A percentile compares a stretch with the other conserved stretches of the same genome.
These are phyloP conservation scores for Heritiera fomes DNA, from an alignment of 345 rosid genomes.

Conservation along the genomic window DNA sequence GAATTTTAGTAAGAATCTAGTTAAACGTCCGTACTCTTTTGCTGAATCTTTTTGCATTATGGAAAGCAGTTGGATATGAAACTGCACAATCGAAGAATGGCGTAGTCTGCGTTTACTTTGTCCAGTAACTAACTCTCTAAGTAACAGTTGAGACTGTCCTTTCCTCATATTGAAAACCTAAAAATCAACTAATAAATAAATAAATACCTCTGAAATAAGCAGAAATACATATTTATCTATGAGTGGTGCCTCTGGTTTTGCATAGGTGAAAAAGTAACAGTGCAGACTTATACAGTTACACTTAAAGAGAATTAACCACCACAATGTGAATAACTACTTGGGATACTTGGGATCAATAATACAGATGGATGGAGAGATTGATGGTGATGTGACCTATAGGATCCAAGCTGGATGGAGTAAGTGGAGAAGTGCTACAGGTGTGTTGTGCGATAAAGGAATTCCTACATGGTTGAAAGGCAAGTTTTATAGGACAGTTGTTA, in stretches of 20 bases:
- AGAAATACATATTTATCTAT: not conserved
- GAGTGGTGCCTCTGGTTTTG: not conserved
- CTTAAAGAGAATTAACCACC: not conserved
- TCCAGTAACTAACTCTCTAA: slow-evolving; percentile 16
- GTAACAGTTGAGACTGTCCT: slow-evolving; percentile 19
- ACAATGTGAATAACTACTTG: not conserved
- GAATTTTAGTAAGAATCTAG: not conserved
- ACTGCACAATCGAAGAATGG: slow-evolving; percentile 18
- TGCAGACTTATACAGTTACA: not conserved
- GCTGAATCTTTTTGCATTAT: slow-evolving; percentile 13
- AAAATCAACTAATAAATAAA: slow-evolving; percentile 1
- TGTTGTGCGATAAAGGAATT: no score
- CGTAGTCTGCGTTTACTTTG: slow-evolving; percentile 7
- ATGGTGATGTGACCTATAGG: no score
- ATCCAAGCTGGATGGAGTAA: no score
- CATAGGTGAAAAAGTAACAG: not conserved
- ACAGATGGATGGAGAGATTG: no score
- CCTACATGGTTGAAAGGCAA: no score
- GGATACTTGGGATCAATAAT: no score
- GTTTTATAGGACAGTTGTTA: no score
- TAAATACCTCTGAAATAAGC: not conserved
- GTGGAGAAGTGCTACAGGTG: no score
- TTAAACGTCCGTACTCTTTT: slow-evolving; percentile 21
- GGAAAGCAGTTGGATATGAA: slow-evolving; percentile 24
- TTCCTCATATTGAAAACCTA: slow-evolving; percentile 24